Evolutionary conservation across 148 eudicot genomes (phyloP).

Genomic region (Gaultheria prostrata): DNA sequence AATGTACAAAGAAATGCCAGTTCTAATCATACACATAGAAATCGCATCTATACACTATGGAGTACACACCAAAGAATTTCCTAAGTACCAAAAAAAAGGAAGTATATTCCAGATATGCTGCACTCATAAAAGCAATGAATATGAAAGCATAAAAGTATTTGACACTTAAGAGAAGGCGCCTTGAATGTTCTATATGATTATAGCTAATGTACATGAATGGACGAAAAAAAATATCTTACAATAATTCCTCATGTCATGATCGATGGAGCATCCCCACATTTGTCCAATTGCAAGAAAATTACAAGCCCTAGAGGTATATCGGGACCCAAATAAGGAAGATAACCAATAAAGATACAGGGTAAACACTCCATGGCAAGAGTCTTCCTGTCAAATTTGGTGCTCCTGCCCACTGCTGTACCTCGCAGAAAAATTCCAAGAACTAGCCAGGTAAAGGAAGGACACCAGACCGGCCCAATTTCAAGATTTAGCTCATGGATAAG

Average conservation of each 20-base stretch:
- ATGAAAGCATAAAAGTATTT: not conserved
- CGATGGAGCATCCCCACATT: constrained; percentile 9
- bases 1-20: not conserved
- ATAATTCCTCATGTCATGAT: constrained; percentile 12
- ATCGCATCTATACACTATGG: not conserved
- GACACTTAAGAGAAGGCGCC: not conserved
- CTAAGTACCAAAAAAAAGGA: too few relatives aligned
- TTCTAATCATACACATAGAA: not conserved
- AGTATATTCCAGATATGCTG: not conserved
- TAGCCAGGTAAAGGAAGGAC: not conserved
- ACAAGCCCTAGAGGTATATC: not conserved
- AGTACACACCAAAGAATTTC: too few relatives aligned
- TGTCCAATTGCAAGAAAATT: not conserved
- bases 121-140: not conserved
- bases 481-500: not conserved
- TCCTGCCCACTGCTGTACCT: constrained; percentile 5
- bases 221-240: constrained; percentile 20
- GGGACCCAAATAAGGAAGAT: not conserved
- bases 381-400: not conserved
- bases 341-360: not conserved
- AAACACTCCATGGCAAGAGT: not conserved
- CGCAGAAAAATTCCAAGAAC: not conserved
- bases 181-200: constrained; percentile 12
- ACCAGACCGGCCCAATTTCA: not conserved
- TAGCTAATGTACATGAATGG: constrained; percentile 29